A percentile compares a stretch with the other conserved stretches of the same genome.
Conservation (phyloP, 176 grass and related monocot species). For the Tillandsia leiboldiana region DNA sequence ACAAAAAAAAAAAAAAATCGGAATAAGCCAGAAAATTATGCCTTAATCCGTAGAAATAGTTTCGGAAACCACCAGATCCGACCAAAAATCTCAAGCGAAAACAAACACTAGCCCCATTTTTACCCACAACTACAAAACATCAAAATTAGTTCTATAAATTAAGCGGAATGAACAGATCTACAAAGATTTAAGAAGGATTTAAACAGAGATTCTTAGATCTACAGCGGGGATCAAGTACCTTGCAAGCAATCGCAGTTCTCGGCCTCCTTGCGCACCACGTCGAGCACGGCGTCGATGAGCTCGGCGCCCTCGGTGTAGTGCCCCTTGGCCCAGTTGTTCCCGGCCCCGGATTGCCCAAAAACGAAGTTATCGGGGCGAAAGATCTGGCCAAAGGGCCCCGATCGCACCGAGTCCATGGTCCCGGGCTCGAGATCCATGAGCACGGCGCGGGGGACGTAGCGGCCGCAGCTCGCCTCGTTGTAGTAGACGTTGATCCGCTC, state of each 20-base stretch:
- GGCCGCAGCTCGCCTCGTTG: slow-evolving; percentile 79
- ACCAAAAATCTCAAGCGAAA: neutral
- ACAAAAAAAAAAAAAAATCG: no score
- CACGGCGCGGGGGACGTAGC: slow-evolving; percentile 78
- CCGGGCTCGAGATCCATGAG: slow-evolving; percentile 95
- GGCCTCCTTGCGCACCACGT: slow-evolving; percentile 85
- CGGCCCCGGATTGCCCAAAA: slow-evolving; percentile 86
- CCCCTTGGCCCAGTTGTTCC: slow-evolving; percentile 91
- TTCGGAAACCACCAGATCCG: slow-evolving; percentile 9
- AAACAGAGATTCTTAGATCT: slow-evolving; percentile 16
- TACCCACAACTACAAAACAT: neutral
- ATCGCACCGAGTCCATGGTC: slow-evolving; percentile 84
- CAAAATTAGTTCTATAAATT: slow-evolving; percentile 14
- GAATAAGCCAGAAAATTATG: no score
- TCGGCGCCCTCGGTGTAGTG: slow-evolving; percentile 86
- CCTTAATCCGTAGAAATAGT: no score
- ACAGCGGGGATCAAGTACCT: slow-evolving; percentile 20
- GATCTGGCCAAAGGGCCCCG: slow-evolving; percentile 68
- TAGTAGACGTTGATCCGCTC: slow-evolving; percentile 97
- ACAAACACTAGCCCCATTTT: neutral
- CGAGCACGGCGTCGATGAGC: slow-evolving; percentile 81
- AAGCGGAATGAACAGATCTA: neutral
- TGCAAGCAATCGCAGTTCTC: slow-evolving; percentile 97
- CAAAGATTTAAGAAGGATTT: neutral
- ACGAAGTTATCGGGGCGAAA: slow-evolving; percentile 94